Evolutionary conservation across 106 monocot genomes (phyloP).

Genomic region (Platanthera guangdongensis): DNA sequence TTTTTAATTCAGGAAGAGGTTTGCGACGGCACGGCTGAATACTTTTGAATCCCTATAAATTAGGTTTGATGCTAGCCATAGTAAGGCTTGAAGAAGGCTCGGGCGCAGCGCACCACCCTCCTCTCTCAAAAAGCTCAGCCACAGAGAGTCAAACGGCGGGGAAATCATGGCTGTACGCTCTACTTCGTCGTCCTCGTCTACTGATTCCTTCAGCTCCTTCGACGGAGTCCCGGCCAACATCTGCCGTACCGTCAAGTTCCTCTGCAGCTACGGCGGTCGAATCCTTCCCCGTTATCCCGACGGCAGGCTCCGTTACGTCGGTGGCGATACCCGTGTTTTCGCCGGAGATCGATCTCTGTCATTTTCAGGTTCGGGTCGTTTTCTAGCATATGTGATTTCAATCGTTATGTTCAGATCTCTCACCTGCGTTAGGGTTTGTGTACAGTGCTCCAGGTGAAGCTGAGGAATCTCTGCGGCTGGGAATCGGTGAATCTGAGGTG

Average conservation of each 20-base stretch:
- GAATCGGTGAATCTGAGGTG: conserved; percentile 43
- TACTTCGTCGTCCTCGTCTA: conserved; percentile 7
- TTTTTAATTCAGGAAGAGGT: background rate
- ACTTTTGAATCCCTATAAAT: background rate
- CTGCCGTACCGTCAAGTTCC: conserved; percentile 19
- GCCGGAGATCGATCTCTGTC: conserved; percentile 21
- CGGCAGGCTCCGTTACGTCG: conserved; percentile 33
- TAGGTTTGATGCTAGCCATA: background rate
- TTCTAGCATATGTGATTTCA: background rate
- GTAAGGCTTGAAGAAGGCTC: background rate
- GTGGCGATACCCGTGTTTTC: conserved; percentile 43
- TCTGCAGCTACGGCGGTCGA: conserved; percentile 50
- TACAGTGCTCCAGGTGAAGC: conserved; percentile 48
- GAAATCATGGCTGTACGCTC: conserved; percentile 1
- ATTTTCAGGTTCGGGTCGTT: conserved; percentile 14
- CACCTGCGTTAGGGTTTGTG: background rate
- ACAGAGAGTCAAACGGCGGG: background rate
- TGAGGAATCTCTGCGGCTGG: conserved; percentile 64
- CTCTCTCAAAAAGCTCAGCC: too few relatives aligned
- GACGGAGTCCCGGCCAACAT: background rate
- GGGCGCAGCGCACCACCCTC: background rate
- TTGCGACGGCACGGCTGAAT: background rate
- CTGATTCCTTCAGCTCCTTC: conserved; percentile 2
- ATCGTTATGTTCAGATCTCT: background rate
- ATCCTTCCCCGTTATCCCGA: conserved; percentile 41